phyloP scores from a whole-genome alignment of 1,284 basidiomycete species.

The Moesziomyces sp. region DNA sequence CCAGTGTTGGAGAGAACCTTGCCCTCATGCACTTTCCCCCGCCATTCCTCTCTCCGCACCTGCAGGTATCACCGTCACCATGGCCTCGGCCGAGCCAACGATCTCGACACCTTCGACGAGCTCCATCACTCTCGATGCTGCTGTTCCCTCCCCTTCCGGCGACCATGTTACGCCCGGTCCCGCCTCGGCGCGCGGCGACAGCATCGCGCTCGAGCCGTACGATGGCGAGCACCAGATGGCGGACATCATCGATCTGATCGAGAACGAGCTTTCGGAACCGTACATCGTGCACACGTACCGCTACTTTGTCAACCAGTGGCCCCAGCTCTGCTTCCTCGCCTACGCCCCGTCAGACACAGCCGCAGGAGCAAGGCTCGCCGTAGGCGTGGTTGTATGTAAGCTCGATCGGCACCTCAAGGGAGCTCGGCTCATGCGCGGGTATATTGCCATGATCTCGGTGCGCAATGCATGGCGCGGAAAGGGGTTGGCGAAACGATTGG shows the following conservation, averaged over 20 bases:
- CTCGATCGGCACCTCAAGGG: slow-evolving; percentile 80
- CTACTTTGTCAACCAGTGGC: slow-evolving; percentile 84
- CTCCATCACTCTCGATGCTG: not conserved
- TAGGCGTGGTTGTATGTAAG: slow-evolving; percentile 93
- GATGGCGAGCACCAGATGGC: slow-evolving; percentile 73
- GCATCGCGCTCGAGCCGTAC: slow-evolving; percentile 78
- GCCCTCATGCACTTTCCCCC: not conserved
- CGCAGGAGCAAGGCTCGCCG: slow-evolving; percentile 2
- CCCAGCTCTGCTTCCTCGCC: slow-evolving; percentile 87
- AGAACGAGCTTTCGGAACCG: slow-evolving; percentile 78
- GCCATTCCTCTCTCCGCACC: too few species aligned
- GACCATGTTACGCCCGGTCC: too few species aligned
- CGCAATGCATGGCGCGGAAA: slow-evolving; percentile 66
- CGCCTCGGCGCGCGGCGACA: not conserved
- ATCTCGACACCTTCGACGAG: not conserved
- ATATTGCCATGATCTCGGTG: slow-evolving; percentile 89
- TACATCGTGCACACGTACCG: slow-evolving; percentile 89
- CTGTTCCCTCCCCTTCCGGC: not conserved
- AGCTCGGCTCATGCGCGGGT: slow-evolving; percentile 80
- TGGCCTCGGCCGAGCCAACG: not conserved
- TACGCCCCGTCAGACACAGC: not conserved
- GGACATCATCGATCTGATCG: slow-evolving; percentile 61
- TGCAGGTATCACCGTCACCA: not conserved
- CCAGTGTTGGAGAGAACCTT: not conserved
- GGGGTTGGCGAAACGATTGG: slow-evolving; percentile 70